Conservation (phyloP, 2,329 filamentous ascomycete species). For the Lasiodiplodia hormozganensis region DNA sequence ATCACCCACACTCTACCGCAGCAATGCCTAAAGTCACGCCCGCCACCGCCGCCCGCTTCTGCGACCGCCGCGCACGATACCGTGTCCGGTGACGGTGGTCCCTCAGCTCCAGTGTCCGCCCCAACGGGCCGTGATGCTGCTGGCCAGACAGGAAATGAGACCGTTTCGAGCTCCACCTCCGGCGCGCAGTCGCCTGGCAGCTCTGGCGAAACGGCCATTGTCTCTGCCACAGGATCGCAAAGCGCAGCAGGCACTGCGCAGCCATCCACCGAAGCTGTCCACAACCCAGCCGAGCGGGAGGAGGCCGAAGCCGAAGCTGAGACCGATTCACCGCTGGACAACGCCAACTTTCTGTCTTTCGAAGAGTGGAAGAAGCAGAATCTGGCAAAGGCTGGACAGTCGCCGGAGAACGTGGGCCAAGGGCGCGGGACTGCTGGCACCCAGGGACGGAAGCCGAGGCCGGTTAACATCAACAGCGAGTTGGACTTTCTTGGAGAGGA, state of each 20-base stretch:
- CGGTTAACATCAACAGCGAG: constrained; percentile 68
- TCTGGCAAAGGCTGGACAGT: constrained; percentile 83
- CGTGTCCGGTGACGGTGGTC: constrained; percentile 6
- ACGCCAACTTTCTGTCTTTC: constrained; percentile 90
- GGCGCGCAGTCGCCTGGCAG: constrained; percentile 12
- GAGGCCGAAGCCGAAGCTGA: constrained; percentile 58
- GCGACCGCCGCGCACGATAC: constrained; percentile 11
- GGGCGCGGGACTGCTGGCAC: constrained; percentile 57
- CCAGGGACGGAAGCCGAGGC: constrained; percentile 57
- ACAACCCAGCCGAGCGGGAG: neutral
- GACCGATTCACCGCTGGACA: constrained; percentile 71
- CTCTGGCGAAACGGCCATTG: neutral
- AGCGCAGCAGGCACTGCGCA: constrained; percentile 21
- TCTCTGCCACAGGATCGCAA: constrained; percentile 2
- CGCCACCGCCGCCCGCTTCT: constrained; percentile 44
- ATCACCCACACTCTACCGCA: constrained; percentile 80
- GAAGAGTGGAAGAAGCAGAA: constrained; percentile 99
- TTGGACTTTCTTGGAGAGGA: constrained; percentile 86
- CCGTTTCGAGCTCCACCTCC: constrained; percentile 21
- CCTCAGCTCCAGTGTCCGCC: neutral
- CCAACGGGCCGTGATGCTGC: neutral
- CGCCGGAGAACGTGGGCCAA: constrained; percentile 69
- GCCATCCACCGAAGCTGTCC: constrained; percentile 24
- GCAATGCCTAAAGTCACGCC: constrained; percentile 73
- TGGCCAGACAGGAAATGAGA: constrained; percentile 27